Base-by-base conservation (phyloP, 768 basidiomycete species). In the Boletus vinaceobasis region DNA sequence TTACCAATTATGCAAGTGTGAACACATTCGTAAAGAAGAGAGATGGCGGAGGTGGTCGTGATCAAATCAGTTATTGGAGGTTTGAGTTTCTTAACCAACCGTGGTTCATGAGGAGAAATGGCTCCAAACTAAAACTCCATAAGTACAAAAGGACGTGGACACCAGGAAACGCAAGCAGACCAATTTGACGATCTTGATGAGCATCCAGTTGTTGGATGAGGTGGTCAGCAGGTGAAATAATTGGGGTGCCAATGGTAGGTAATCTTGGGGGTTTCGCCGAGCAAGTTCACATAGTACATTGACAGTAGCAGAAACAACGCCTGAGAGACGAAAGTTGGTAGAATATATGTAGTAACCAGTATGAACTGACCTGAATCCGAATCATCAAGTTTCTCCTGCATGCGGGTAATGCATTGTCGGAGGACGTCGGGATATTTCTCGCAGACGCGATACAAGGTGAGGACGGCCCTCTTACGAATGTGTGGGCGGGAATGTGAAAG, bases 161-260 rank as follows among this genome's bases (percentile, higher is more conserved):
- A 4, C 36, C 29, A 55, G 45, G 14, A 23, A 29, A 21, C 40
- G n/a, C 29, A 14, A 54, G 65, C 80, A 64, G 71, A 94, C 96
- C 70, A 98, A 72, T 74, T 99, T 99, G 68, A 98, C 86, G 50
- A 98, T 88, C 74, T 99, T 99, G 71, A 99, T 99, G 55, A 99
- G 80, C 92, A 98, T 96, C 97, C 97, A 99, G 64, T 99, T 99
- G 71, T 99, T 98, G 10, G 90, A 88, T 11, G 93, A 93, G 2
- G 87, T 93, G 0, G 93, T 97, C 55, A 99, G 75, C 11, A 98
- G 79, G 64, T 90, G 92, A 71, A 98, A 99, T 50, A 98, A 71
- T 62, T 90, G 90, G 10, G 97, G 97, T 2, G 96, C 97, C 38
- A 99, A 73, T 4, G 85, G 77, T 8, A 99, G 78, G 66, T 93